These are phyloP conservation scores for Astragalus glycyphyllos DNA, from an alignment of 306 rosid species.

Conservation along the genomic window DNA sequence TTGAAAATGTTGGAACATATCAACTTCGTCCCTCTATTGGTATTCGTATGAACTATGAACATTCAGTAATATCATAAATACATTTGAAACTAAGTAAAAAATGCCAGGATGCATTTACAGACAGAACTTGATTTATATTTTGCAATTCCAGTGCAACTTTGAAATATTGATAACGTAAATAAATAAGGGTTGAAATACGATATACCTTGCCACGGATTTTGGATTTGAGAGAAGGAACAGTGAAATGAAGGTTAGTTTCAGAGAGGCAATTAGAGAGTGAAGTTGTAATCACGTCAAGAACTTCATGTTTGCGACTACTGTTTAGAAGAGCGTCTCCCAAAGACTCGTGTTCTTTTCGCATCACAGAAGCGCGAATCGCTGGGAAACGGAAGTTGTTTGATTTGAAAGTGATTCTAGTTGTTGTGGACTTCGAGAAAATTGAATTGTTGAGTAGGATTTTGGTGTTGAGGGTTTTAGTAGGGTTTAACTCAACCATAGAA, in stretches of 20 bases:
- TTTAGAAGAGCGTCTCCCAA: slow-evolving; percentile 55
- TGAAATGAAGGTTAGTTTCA: slow-evolving; percentile 77
- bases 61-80: too few relatives aligned
- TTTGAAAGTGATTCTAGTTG: slow-evolving; percentile 31
- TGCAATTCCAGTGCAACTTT: too few relatives aligned
- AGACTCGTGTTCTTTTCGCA: slow-evolving; percentile 51
- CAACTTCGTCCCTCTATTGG: too few relatives aligned
- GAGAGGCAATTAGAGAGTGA: slow-evolving; percentile 68
- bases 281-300: slow-evolving; percentile 49
- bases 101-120: too few relatives aligned
- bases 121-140: too few relatives aligned
- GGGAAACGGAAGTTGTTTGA: slow-evolving; percentile 38
- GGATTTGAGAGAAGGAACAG: slow-evolving; percentile 81
- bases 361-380: slow-evolving; percentile 45
- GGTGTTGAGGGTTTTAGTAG: slow-evolving; percentile 61
- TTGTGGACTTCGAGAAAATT: background rate
- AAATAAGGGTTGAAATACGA: background rate
- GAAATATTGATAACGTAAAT: background rate
- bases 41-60: too few relatives aligned
- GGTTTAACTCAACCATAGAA: slow-evolving; percentile 57
- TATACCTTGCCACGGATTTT: slow-evolving; percentile 90
- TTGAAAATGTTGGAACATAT: too few relatives aligned
- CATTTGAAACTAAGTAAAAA: too few relatives aligned
- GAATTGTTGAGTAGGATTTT: slow-evolving; percentile 26
- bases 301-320: slow-evolving; percentile 55